Percentiles rank a stretch among this genome's conserved stretches.
These are phyloP conservation scores for Dacryopinax primogenitus DNA, from an alignment of 768 basidiomycete genomes.

Conservation along the genomic window DNA sequence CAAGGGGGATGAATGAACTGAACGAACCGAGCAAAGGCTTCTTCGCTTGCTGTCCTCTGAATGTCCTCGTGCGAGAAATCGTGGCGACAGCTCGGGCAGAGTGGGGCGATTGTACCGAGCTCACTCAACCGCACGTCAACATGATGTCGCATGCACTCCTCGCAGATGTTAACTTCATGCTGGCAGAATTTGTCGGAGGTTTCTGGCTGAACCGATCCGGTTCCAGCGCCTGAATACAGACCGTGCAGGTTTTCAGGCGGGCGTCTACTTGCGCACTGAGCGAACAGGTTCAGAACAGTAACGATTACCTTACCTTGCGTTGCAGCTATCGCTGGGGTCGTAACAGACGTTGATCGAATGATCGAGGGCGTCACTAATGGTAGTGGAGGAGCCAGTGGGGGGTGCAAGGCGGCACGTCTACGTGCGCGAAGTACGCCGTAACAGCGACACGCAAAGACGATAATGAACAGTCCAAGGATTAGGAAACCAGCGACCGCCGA, in stretches of 20 bases:
- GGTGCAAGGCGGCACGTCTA: too few relatives aligned
- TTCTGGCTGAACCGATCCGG: neutral
- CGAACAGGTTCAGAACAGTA: neutral
- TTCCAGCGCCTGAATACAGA: neutral
- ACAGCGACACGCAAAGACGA: too few relatives aligned
- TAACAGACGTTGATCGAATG: too few relatives aligned
- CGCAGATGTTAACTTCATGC: neutral
- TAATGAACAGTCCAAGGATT: too few relatives aligned
- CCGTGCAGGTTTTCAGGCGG: neutral
- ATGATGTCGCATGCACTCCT: neutral
- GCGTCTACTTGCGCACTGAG: neutral
- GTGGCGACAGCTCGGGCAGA: neutral
- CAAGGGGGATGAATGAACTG: neutral
- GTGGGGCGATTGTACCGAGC: neutral
- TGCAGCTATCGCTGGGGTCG: too few relatives aligned
- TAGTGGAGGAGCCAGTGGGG: too few relatives aligned
- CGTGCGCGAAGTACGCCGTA: too few relatives aligned
- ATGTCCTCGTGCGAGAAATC: neutral
- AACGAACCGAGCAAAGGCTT: neutral
- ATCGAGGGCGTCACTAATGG: too few relatives aligned
- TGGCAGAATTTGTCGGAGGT: neutral
- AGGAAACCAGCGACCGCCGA: too few relatives aligned
- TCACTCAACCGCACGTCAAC: neutral
- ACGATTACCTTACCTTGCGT: neutral
- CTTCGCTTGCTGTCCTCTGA: neutral